These are phyloP conservation scores for Lactarius hatsudake DNA, from an alignment of 768 basidiomycete genomes.

Conservation along the genomic window DNA sequence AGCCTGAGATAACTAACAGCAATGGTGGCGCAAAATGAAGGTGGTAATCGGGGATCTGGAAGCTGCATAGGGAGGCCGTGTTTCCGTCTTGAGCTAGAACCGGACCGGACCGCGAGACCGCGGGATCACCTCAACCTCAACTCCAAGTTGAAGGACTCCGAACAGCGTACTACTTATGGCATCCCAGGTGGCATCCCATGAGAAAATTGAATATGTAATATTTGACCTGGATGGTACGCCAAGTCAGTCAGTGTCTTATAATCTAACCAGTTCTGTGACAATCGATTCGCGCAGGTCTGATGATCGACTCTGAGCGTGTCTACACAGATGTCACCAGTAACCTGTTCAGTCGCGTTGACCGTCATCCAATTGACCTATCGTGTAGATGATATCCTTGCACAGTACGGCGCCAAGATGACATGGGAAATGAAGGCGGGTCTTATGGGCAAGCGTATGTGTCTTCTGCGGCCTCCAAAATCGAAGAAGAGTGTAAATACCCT, in stretches of 20 bases:
- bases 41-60: too few species aligned
- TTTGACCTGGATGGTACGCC: constrained; percentile 39
- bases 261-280: neutral
- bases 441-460: constrained; percentile 73
- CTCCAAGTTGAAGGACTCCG: too few species aligned
- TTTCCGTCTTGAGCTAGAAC: too few species aligned
- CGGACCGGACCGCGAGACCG: too few species aligned
- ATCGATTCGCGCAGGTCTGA: constrained; percentile 45
- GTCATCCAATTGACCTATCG: constrained; percentile 11
- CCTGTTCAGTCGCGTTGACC: neutral
- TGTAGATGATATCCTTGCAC: constrained; percentile 67
- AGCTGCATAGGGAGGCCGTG: too few species aligned
- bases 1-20: too few species aligned
- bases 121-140: too few species aligned
- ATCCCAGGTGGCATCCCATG: neutral
- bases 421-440: constrained; percentile 86
- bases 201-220: constrained; percentile 32
- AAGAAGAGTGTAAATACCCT: too few species aligned
- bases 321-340: constrained; percentile 78
- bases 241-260: neutral
- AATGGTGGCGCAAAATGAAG: too few species aligned
- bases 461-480: neutral
- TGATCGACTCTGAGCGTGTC: constrained; percentile 75
- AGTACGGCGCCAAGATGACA: constrained; percentile 74
- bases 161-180: too few species aligned